Percentiles rank a stretch among this genome's conserved stretches.
Evolutionary conservation across 345 rosid genomes (phyloP).

Genomic region (Arabidopsis arenosa): DNA sequence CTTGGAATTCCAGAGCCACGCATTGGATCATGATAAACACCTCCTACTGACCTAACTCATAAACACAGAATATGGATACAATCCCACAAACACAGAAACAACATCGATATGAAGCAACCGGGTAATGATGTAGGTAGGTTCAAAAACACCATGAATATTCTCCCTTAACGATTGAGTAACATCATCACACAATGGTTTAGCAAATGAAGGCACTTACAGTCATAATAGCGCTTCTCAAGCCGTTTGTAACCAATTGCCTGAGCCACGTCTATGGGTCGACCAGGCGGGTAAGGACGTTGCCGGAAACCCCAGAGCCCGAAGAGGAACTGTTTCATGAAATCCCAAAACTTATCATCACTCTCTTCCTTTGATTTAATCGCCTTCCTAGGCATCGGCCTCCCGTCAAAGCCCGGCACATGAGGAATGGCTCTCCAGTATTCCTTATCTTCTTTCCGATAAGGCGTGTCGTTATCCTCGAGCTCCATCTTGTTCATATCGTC

Average conservation of each 20-base stretch:
- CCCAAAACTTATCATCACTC: constrained; percentile 95
- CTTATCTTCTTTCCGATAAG: constrained; percentile 71
- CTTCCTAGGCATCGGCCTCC: constrained; percentile 91
- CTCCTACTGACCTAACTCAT: background rate
- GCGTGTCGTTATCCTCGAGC: constrained; percentile 60
- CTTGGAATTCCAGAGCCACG: background rate
- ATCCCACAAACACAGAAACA: background rate
- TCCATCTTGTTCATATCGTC: constrained; percentile 67
- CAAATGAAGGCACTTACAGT: constrained; percentile 57
- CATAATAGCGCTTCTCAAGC: constrained; percentile 86
- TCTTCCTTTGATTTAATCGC: constrained; percentile 68
- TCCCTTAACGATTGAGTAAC: too few species aligned
- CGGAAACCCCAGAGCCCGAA: constrained; percentile 94
- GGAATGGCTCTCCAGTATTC: constrained; percentile 76
- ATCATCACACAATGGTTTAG: background rate
- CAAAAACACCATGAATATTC: background rate
- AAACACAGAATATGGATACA: background rate
- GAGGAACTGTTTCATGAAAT: constrained; percentile 77
- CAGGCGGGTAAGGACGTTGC: constrained; percentile 84
- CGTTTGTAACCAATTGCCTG: constrained; percentile 91
- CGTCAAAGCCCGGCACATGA: constrained; percentile 73
- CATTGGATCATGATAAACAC: background rate
- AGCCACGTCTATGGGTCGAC: constrained; percentile 83
- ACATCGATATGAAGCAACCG: too few species aligned
- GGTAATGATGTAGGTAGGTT: too few species aligned